Evolutionary conservation across 1,284 basidiomycete genomes (phyloP), one percentile per base, ranked within the genome.

Genomic region (Coriolopsis trogii): DNA sequence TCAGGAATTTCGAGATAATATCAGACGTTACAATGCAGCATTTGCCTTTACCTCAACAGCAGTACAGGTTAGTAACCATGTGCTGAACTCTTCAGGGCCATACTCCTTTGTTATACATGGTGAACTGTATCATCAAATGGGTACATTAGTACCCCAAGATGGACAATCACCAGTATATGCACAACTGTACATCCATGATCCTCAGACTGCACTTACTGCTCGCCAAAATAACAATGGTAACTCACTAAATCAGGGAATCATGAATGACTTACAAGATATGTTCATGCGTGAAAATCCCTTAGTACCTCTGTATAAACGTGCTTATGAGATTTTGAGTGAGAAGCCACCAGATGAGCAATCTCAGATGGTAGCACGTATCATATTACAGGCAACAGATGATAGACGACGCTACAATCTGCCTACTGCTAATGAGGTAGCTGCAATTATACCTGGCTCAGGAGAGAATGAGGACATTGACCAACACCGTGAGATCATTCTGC

Each of bases 1-100:
- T 5, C 7, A 36, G 4, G 51, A 65, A 18, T 70, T 70, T 39
- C 50, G 53, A 6, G 45, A 62, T 8, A 54, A 70, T 38, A 69
- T 70, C 34, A 64, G 63, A 1, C 53, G 58, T n/a, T 70, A 70
- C 49, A 70, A 70, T 49, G 34, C 49, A 8, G 68, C 68, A 4
- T 56, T 70, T 43, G 63, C 66, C 0, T 68, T 70, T 40, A 66
- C 67, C 1, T 70, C 69, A 12, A 39, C 68, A 12, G 60, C 58
- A 20, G 63, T 3, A 57, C n/a, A 58, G 5, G 16, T 58, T 3
- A 59, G 63, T 38, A 20, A 50, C 4, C 12, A 18, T n/a, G 28
- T 63, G 28, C 25, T 46, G 41, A 41, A 45, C 8, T 55, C 61
- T 5, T 18, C 34, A 28, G 64, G 64, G 2, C 61, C 63, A 25